Evolutionary conservation across 164 flowering plant species (phyloP), one percentile per base, ranked within the genome.

Genomic region (Brasenia schreberi): DNA sequence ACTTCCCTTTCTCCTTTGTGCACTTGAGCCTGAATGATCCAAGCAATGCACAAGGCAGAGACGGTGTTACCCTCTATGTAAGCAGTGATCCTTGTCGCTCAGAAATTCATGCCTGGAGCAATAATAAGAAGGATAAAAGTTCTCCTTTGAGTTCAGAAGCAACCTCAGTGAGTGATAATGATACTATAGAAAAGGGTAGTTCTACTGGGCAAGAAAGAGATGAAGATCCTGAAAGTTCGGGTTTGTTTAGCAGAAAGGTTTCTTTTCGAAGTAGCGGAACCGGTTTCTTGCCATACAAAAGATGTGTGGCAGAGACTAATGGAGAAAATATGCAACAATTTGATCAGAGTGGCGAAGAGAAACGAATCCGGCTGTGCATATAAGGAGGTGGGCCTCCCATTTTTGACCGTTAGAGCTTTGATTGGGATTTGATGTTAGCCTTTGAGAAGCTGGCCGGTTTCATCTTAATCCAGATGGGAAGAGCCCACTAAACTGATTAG

Each of bases 281-380:
- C 76, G 94, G 94, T 6, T 88, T 88, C 66, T 74, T 86, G 17
- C 94, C 93, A 4, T 87, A 87, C 64, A 87, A 83, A 69, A 84
- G 86, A 76, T 78, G 82, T 67, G 58, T 78, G 42, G 78, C 81
- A 6, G 85, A 77, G 66, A 75, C 75, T 64, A 82, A 76, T n/a
- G 43, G 63, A 18, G 71, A 63, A 42, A 70, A 77, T 43, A 68
- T 78, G 5, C 66, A 64, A 52, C 27, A 69, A 23, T 69, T 71
- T 6, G 70, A 63, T 6, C 70, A 72, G 10, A 82, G 77, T 27
- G 74, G 79, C 60, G 79, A 73, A 17, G 74, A 66, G 60, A 77
- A 80, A 64, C 74, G 81, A 71, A 70, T 77, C 63, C 73, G 77
- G 27, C 77, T 80, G n/a, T 77, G 79, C 78, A 68, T 78, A 19